Conservation (phyloP, 257 asterid genomes). For the Ligustrum vulgare region DNA sequence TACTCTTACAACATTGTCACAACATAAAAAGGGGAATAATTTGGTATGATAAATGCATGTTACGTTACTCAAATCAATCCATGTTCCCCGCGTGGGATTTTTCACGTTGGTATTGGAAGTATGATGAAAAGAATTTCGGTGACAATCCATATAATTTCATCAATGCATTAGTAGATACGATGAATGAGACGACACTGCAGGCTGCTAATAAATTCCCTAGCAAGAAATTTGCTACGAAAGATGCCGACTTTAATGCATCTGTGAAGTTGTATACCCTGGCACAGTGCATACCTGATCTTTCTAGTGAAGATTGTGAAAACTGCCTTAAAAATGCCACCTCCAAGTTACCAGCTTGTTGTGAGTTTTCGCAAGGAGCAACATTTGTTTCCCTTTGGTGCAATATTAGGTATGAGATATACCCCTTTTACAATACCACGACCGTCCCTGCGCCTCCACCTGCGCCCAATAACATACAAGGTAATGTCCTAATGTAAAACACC, state of each 20-base stretch:
- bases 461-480: neutral
- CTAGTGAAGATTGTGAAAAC: neutral
- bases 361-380: neutral
- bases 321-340: neutral
- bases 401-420: conserved; percentile 16
- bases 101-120: no score
- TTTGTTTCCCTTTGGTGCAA: neutral
- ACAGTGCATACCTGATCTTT: conserved; percentile 17
- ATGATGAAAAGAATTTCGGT: no score
- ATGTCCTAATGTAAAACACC: no score
- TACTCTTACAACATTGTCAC: neutral
- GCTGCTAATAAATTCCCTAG: neutral
- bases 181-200: neutral
- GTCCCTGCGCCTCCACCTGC: neutral
- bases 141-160: neutral
- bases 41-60: conserved; percentile 11
- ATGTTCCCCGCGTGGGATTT: neutral
- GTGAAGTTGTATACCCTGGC: conserved; percentile 2
- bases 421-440: neutral
- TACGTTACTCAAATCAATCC: conserved; percentile 6
- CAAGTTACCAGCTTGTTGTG: neutral
- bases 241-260: neutral
- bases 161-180: neutral
- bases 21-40: neutral
- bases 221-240: conserved; percentile 4